A percentile compares a stretch with the other conserved stretches of the same genome.
These are phyloP conservation scores for Grigorovia jiainica DNA, from an alignment of 805 yeast genomes.

Conservation along the genomic window DNA sequence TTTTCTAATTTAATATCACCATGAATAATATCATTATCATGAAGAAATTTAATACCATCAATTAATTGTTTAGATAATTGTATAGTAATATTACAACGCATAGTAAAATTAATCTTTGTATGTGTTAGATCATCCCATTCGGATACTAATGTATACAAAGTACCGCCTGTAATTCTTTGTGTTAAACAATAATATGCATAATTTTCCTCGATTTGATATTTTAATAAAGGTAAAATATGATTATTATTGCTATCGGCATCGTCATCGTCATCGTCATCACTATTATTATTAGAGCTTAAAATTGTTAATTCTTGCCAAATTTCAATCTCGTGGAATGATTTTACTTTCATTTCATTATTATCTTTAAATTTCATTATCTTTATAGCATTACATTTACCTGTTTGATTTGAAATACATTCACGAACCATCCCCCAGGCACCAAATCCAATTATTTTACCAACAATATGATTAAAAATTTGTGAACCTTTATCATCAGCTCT, in stretches of 20 bases:
- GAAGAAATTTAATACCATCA: constrained; percentile 54
- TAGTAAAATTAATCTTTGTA: constrained; percentile 22
- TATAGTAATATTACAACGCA: constrained; percentile 30
- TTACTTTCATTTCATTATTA: constrained; percentile 41
- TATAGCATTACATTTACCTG: constrained; percentile 42
- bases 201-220: constrained; percentile 49
- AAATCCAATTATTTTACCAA: constrained; percentile 72
- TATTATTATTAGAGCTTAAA: too few relatives aligned
- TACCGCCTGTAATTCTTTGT: constrained; percentile 61
- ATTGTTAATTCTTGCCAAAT: constrained; percentile 59
- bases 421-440: constrained; percentile 89
- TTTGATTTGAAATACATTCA: constrained; percentile 41
- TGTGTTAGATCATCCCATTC: constrained; percentile 47
- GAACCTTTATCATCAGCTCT: constrained; percentile 58
- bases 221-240: constrained; percentile 52
- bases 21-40: constrained; percentile 51
- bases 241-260: constrained; percentile 14
- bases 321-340: constrained; percentile 60
- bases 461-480: constrained; percentile 45
- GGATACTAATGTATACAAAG: constrained; percentile 66
- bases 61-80: constrained; percentile 44
- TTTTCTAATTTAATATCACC: constrained; percentile 81
- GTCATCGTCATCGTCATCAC: background rate
- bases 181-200: constrained; percentile 64
- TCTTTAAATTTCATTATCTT: constrained; percentile 48